phyloP scores from a whole-genome alignment of 805 yeast genomes.

The Osmozyma mogii region DNA sequence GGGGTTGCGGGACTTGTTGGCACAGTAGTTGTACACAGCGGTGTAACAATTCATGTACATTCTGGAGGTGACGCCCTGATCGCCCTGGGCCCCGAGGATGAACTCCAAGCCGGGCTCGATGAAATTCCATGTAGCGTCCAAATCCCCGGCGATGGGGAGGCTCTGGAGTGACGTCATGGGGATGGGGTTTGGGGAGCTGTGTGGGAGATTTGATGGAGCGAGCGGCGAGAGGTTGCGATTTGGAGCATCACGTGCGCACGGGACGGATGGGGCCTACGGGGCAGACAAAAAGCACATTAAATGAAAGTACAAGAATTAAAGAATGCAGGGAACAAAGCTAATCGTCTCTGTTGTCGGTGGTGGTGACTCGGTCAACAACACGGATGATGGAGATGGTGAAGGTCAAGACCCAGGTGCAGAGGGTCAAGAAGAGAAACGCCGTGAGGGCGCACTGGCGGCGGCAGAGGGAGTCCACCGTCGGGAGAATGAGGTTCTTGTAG shows the following conservation, averaged over 20 bases:
- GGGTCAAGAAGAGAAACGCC: slow-evolving; percentile 65
- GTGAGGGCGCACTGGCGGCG: slow-evolving; percentile 71
- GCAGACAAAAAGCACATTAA: too few species aligned
- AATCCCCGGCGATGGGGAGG: slow-evolving; percentile 51
- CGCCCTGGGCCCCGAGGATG: slow-evolving; percentile 62
- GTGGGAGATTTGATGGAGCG: too few species aligned
- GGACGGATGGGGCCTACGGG: too few species aligned
- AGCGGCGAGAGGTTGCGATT: too few species aligned
- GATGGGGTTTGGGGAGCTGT: too few species aligned
- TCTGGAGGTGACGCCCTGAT: slow-evolving; percentile 54
- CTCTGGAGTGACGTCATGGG: slow-evolving; percentile 10
- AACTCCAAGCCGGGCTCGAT: slow-evolving; percentile 70
- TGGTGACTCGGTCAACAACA: slow-evolving; percentile 72
- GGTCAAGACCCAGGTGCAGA: slow-evolving; percentile 78
- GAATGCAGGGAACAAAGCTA: too few species aligned
- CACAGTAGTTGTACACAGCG: slow-evolving; percentile 89
- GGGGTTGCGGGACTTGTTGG: slow-evolving; percentile 58
- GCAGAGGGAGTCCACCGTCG: slow-evolving; percentile 51
- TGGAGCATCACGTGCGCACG: too few species aligned
- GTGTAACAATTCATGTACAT: slow-evolving; percentile 89
- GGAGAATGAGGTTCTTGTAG: slow-evolving; percentile 15
- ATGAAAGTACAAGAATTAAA: too few species aligned
- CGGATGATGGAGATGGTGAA: slow-evolving; percentile 78
- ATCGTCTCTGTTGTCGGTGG: too few species aligned
- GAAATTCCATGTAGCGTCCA: slow-evolving; percentile 66